These are phyloP conservation scores for Boletus insuetus DNA, from an alignment of 768 basidiomycete genomes.

Conservation along the genomic window DNA sequence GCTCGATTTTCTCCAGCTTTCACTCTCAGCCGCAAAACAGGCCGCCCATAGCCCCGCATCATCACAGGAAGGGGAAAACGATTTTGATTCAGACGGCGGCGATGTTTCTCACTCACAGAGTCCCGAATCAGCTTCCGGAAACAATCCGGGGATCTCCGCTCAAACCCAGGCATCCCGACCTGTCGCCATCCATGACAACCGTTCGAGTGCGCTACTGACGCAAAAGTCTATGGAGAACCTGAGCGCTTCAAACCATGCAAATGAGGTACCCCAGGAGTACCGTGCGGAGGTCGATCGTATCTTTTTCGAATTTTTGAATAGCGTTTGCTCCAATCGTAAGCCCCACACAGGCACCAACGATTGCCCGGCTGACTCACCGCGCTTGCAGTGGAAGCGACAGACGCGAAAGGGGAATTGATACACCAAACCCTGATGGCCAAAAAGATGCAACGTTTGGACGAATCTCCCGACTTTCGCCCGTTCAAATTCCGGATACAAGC, in stretches of 20 bases:
- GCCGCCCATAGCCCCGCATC: conserved; percentile 28
- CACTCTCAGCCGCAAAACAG: conserved; percentile 10
- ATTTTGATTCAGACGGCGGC: conserved; percentile 44
- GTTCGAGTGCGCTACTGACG: conserved; percentile 12
- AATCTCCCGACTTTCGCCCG: conserved; percentile 93
- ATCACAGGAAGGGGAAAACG: conserved; percentile 53
- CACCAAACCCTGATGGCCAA: conserved; percentile 99
- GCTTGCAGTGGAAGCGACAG: conserved; percentile 80
- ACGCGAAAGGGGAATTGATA: conserved; percentile 93
- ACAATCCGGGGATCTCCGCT: conserved; percentile 17
- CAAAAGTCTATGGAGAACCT: conserved; percentile 29
- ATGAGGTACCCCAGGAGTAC: conserved; percentile 80
- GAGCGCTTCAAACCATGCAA: conserved; percentile 36
- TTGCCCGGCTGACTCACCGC: conserved; percentile 13
- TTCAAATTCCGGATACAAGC: conserved; percentile 99
- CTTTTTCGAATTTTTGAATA: conserved; percentile 87
- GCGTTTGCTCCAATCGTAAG: conserved; percentile 86
- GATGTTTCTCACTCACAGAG: conserved; percentile 30
- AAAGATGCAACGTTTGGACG: conserved; percentile 96
- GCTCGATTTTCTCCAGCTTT: conserved; percentile 30
- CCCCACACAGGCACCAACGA: conserved; percentile 16
- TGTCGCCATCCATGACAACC: conserved; percentile 12
- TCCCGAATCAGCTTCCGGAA: conserved; percentile 31
- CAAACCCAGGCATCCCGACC: conserved; percentile 25
- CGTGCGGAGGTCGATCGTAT: conserved; percentile 81